phyloP scores from a whole-genome alignment of 169 alveolate genomes.

The Cryptosporidium sp. region DNA sequence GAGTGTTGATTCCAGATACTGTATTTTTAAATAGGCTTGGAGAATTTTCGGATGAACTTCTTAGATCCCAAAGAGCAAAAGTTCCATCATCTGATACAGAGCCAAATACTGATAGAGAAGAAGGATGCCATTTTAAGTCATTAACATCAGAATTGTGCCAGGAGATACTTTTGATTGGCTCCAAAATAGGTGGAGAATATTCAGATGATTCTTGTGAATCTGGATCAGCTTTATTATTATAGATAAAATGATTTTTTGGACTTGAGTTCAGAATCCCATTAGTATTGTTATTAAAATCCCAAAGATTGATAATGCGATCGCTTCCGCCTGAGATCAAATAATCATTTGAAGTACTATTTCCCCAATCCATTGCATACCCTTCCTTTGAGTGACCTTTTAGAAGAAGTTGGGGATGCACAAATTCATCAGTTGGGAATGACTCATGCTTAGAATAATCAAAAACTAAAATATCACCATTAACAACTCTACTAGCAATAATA shows the following conservation, averaged over 20 bases:
- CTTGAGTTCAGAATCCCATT: constrained; percentile 12
- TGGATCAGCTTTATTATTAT: neutral
- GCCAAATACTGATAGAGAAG: constrained; percentile 80
- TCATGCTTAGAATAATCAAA: constrained; percentile 95
- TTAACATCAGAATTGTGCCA: constrained; percentile 85
- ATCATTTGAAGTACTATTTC: constrained; percentile 79
- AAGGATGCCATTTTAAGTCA: constrained; percentile 84
- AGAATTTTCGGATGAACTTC: constrained; percentile 78
- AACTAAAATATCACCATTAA: constrained; percentile 89
- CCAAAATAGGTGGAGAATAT: constrained; percentile 67
- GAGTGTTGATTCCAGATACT: constrained; percentile 80
- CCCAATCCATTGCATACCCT: constrained; percentile 94
- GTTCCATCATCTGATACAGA: constrained; percentile 85
- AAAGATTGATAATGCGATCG: constrained; percentile 88
- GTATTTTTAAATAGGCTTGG: constrained; percentile 80
- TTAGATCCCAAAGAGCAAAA: constrained; percentile 84
- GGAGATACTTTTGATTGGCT: constrained; percentile 76
- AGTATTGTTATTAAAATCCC: constrained; percentile 89
- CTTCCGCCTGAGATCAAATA: constrained; percentile 91
- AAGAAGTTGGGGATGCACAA: constrained; percentile 90
- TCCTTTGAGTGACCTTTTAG: constrained; percentile 92
- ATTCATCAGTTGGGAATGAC: constrained; percentile 87
- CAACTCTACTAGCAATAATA: constrained; percentile 91
- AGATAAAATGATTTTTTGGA: constrained; percentile 21
- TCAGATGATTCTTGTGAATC: constrained; percentile 34